phyloP scores from a whole-genome alignment of 179 eudicot species.

The Patellifolia procumbens region DNA sequence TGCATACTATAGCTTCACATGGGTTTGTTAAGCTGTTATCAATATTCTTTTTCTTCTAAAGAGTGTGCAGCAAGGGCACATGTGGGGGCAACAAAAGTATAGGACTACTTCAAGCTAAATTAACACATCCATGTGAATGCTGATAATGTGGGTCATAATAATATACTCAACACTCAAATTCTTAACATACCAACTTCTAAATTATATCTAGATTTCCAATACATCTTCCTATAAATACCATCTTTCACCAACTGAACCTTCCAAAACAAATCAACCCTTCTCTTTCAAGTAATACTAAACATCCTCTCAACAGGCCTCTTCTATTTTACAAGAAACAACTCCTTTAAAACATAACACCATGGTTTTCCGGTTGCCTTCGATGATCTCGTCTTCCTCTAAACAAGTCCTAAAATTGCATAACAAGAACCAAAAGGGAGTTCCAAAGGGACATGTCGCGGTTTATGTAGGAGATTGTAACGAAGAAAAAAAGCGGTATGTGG shows the following conservation, averaged over 20 bases:
- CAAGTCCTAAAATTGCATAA: constrained; percentile 30
- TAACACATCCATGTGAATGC: constrained; percentile 44
- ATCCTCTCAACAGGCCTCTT: not conserved
- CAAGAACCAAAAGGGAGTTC: constrained; percentile 37
- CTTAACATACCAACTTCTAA: constrained; percentile 1
- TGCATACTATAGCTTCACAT: constrained; percentile 30
- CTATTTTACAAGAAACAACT: not conserved
- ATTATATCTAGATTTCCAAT: not conserved
- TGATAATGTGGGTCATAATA: constrained; percentile 31
- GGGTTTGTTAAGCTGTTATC: constrained; percentile 18
- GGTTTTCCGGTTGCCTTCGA: constrained; percentile 43
- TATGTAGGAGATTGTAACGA: constrained; percentile 44
- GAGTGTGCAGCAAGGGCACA: constrained; percentile 32
- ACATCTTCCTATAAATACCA: constrained; percentile 26
- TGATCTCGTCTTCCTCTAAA: constrained; percentile 34
- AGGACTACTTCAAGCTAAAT: constrained; percentile 11
- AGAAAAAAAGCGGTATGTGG: constrained; percentile 44
- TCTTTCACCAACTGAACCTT: constrained; percentile 23
- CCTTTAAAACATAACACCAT: constrained; percentile 13
- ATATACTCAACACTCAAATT: not conserved
- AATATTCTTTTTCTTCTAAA: constrained; percentile 12
- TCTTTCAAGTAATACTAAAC: not conserved
- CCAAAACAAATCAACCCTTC: constrained; percentile 21
- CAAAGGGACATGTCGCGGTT: constrained; percentile 47
- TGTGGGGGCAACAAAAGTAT: constrained; percentile 28